Evolutionary conservation across 2,329 filamentous ascomycete species (phyloP), one percentile per base, ranked within the genome.

Genomic region (Cytospora schulzeri): DNA sequence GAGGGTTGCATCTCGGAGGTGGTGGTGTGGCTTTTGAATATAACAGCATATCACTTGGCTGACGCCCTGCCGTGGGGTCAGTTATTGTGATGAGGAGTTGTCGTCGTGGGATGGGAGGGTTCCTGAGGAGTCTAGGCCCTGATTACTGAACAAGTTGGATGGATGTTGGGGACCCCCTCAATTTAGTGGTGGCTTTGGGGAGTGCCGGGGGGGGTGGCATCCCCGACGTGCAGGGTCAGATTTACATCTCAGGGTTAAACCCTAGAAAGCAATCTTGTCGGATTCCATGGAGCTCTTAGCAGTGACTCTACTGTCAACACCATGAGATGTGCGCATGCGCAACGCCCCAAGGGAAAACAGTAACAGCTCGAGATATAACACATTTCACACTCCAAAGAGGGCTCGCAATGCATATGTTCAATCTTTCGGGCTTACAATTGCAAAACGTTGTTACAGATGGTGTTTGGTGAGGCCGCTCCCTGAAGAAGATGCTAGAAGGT

Each of bases 401-500:
- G 7, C 12, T 3, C 7, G 9, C 12, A n/a, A 22, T 22, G 22
- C 41, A 22, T n/a, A 22, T 45, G 1, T 6, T 7, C 41, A 22
- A 22, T 45, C 22, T 11, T 22, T 9, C 41, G n/a, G 14, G n/a
- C 11, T 35, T n/a, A 11, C 9, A 48, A 1, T 24, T 19, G 29
- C 11, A 24, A 22, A 22, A 22, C n/a, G 38, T 12, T 29, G 24
- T 17, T 19, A 33, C 29, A 24, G 60, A 4, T 15, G 41, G 26
- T 38, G 53, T 29, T 35, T 35, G 38, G 22, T 35, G 59, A n/a
- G 29, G 52, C 22, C 19, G 45, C 22, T n/a, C 26, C 19, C 15
- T 17, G 24, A 35, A 22, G 59, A 65, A 61, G 19, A 29, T 53
- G 52, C 65, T 72, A 60, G 73, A 75, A 75, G 60, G n/a, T 74